phyloP scores from a whole-genome alignment of 2,329 filamentous ascomycete species.

The Fusarium sp. region DNA sequence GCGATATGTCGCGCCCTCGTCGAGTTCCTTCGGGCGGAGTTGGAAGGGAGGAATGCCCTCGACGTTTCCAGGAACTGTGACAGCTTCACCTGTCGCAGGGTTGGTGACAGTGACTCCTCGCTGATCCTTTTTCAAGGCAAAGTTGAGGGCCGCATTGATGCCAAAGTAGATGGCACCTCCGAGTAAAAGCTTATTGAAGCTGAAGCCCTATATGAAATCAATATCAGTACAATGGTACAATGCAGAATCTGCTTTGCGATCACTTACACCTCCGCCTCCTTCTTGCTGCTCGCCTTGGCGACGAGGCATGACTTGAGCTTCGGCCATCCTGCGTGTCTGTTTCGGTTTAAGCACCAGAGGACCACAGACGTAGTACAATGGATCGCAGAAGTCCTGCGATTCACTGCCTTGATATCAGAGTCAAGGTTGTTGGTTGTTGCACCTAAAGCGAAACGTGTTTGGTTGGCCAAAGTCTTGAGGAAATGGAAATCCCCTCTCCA shows the following conservation, averaged over 20 bases:
- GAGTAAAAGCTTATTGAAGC: slow-evolving; percentile 62
- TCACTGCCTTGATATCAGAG: slow-evolving; percentile 24
- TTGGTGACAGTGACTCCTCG: slow-evolving; percentile 63
- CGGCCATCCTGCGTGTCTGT: slow-evolving; percentile 44
- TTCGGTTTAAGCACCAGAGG: slow-evolving; percentile 13
- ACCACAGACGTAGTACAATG: slow-evolving; percentile 9
- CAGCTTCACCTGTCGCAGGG: slow-evolving; percentile 62
- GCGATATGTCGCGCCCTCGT: slow-evolving; percentile 74
- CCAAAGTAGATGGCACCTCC: slow-evolving; percentile 70
- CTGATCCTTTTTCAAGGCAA: slow-evolving; percentile 64
- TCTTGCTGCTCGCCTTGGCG: slow-evolving; percentile 45
- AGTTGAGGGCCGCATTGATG: slow-evolving; percentile 69
- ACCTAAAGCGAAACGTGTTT: slow-evolving; percentile 26
- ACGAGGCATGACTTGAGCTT: slow-evolving; percentile 44
- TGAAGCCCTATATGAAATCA: slow-evolving; percentile 51
- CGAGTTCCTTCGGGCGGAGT: slow-evolving; percentile 70
- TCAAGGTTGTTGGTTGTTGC: slow-evolving; percentile 37
- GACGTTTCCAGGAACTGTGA: slow-evolving; percentile 67
- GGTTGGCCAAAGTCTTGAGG: slow-evolving; percentile 22
- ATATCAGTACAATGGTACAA: slow-evolving; percentile 22
- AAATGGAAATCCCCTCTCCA: slow-evolving; percentile 41
- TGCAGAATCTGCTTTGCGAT: slow-evolving; percentile 15
- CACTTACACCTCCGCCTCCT: slow-evolving; percentile 48
- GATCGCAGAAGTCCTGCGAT: slow-evolving; percentile 7
- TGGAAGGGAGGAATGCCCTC: slow-evolving; percentile 73